Evolutionary conservation across 2,329 filamentous ascomycete species (phyloP).

Genomic region (Cladosporium halotolerans): DNA sequence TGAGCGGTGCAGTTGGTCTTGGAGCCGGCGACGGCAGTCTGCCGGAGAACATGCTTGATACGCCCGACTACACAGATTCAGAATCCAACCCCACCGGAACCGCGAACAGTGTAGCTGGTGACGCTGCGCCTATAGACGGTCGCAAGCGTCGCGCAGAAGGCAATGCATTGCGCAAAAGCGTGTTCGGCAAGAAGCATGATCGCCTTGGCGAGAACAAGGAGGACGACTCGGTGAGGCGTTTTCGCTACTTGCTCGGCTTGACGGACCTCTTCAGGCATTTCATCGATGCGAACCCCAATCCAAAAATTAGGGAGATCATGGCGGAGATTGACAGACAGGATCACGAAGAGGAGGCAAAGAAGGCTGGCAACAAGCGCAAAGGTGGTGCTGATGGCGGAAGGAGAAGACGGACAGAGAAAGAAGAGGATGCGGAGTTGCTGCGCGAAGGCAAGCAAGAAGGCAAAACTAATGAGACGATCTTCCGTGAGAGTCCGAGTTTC

Average conservation of each 20-base stretch:
- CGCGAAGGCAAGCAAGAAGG: slow-evolving; percentile 84
- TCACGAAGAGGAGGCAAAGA: slow-evolving; percentile 60
- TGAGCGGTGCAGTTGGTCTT: slow-evolving; percentile 4
- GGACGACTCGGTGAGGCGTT: slow-evolving; percentile 89
- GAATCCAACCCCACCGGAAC: slow-evolving; percentile 58
- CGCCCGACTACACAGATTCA: slow-evolving; percentile 60
- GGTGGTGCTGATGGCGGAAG: slow-evolving; percentile 75
- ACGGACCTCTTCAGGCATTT: slow-evolving; percentile 98
- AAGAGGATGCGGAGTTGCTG: slow-evolving; percentile 86
- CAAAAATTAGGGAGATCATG: slow-evolving; percentile 89
- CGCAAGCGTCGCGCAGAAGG: slow-evolving; percentile 81
- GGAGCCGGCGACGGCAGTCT: slow-evolving; percentile 28
- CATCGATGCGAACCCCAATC: slow-evolving; percentile 95
- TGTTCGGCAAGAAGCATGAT: slow-evolving; percentile 93
- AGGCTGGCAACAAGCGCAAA: slow-evolving; percentile 70
- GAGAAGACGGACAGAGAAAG: slow-evolving; percentile 85
- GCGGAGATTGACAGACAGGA: slow-evolving; percentile 92
- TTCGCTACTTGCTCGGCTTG: slow-evolving; percentile 87
- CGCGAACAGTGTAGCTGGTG: slow-evolving; percentile 80
- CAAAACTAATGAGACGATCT: slow-evolving; percentile 72
- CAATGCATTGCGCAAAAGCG: slow-evolving; percentile 81
- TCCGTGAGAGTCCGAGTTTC: slow-evolving; percentile 88
- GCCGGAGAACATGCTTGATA: slow-evolving; percentile 42
- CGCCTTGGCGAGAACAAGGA: slow-evolving; percentile 90
- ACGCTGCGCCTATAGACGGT: slow-evolving; percentile 61